Percentiles rank a stretch among this genome's conserved stretches.
phyloP scores from a whole-genome alignment of 2,329 filamentous ascomycete species.

The Neonectria magnoliae region DNA sequence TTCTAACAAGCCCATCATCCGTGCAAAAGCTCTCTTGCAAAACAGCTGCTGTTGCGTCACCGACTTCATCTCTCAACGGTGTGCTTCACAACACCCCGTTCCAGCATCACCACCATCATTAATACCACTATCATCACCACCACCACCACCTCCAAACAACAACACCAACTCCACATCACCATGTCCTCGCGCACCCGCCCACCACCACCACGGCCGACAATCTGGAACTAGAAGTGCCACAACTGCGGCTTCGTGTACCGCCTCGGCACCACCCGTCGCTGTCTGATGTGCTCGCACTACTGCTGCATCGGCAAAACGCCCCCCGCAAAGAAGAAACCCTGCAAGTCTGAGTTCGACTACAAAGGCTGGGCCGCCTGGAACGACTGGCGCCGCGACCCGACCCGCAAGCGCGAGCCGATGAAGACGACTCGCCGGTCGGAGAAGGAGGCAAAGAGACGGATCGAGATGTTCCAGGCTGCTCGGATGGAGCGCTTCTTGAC shows the following conservation, averaged over 20 bases:
- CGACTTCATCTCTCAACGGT: neutral
- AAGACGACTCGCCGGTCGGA: neutral
- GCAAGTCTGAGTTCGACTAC: slow-evolving; percentile 48
- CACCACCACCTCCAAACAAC: slow-evolving; percentile 1
- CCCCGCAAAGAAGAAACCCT: slow-evolving; percentile 12
- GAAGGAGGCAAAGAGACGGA: neutral
- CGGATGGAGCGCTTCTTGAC: slow-evolving; percentile 17
- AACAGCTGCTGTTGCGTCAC: neutral
- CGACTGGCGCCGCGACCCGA: slow-evolving; percentile 43
- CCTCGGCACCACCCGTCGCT: slow-evolving; percentile 48
- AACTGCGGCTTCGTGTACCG: slow-evolving; percentile 42
- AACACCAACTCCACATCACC: neutral
- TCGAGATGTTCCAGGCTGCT: neutral
- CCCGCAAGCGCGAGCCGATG: neutral
- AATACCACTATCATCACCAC: neutral
- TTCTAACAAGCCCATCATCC: neutral
- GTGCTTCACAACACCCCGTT: neutral
- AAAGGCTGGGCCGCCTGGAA: slow-evolving; percentile 42
- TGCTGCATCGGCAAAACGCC: slow-evolving; percentile 43
- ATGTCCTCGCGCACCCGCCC: neutral
- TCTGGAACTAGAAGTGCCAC: slow-evolving; percentile 50
- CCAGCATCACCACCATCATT: neutral
- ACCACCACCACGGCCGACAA: slow-evolving; percentile 7
- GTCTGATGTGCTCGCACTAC: slow-evolving; percentile 51
- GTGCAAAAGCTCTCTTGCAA: neutral